Evolutionary conservation across 129 eudicot genomes (phyloP), one percentile per base, ranked within the genome.

Genomic region (Flaveria sonorensis): DNA sequence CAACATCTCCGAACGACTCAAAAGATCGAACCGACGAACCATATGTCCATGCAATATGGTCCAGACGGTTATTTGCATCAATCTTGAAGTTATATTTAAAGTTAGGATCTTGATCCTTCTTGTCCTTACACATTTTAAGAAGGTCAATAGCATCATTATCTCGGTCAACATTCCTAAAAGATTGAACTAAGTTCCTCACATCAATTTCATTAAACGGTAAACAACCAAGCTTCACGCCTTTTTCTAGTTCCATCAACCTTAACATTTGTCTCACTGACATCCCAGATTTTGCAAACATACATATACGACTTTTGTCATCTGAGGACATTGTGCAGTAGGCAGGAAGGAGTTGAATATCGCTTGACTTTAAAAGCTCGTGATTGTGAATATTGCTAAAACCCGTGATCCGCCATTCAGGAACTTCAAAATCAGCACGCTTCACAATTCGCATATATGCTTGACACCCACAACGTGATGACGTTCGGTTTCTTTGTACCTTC

Each of bases 401-500:
- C 10, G 93, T 92, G 46, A 92, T 84, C 13, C 97, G 91, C 97
- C 97, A 92, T 83, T 92, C 97, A 9, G 97, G 93, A 57, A 89
- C 92, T 69, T 88, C 87, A 23, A 88, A 89, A 79, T 89, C 96
- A 4, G 88, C 88, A 76, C 93, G 81, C 56, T 83, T 87, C 45
- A 87, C 91, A 10, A 92, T 89, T 62, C 97, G 72, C 92, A 92
- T 87, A 79, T 87, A 89, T 5, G 97, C 96, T 79, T 89, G 93
- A 56, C 97, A 92, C 28, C 96, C 97, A 79, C 97, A 92, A 55
- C 97, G 91, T 6, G 96, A 84, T 71, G 97, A 92, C 60, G 84
- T 92, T 10, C 97, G 70, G 75, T 92, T 92, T 82, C 96, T 88
- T 74, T 89, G 97, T 43, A 79, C 78, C 71, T 92, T 92, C 21